Evolutionary conservation across 345 rosid genomes (phyloP).

Genomic region (Toxicodendron radicans): DNA sequence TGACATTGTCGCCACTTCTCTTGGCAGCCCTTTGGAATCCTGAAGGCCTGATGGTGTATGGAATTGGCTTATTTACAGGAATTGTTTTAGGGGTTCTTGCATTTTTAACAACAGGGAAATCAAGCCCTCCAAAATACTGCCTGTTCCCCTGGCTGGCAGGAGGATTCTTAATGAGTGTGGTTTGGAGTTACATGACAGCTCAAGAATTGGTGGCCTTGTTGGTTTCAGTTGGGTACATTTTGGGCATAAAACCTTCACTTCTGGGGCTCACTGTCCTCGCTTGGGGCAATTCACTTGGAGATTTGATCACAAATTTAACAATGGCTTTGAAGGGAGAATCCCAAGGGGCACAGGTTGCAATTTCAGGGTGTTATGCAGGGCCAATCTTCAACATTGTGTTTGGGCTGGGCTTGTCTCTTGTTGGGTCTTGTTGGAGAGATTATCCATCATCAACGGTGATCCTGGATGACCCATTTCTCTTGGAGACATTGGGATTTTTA

Average conservation of each 20-base stretch:
- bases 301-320: conserved; percentile 68
- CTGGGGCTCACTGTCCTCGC: conserved; percentile 82
- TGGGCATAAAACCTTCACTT: conserved; percentile 66
- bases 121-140: conserved; percentile 63
- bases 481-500: conserved; percentile 74
- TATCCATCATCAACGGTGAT: conserved; percentile 54
- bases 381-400: conserved; percentile 76
- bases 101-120: conserved; percentile 43
- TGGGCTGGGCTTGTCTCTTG: conserved; percentile 74
- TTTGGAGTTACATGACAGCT: conserved; percentile 83
- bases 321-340: conserved; percentile 69
- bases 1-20: conserved; percentile 66
- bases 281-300: conserved; percentile 94
- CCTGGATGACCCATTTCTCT: conserved; percentile 50
- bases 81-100: conserved; percentile 54
- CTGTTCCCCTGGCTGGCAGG: conserved; percentile 73
- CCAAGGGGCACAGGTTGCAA: conserved; percentile 71
- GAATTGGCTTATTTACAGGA: conserved; percentile 48
- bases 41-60: conserved; percentile 39
- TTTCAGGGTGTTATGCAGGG: conserved; percentile 89
- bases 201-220: conserved; percentile 80
- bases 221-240: conserved; percentile 63
- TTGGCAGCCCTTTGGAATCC: conserved; percentile 52
- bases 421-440: conserved; percentile 51
- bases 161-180: conserved; percentile 85